A percentile compares a stretch with the other conserved stretches of the same genome.
These are phyloP conservation scores for Cystofilobasidium bisporidii DNA, from an alignment of 768 basidiomycete genomes.

Conservation along the genomic window DNA sequence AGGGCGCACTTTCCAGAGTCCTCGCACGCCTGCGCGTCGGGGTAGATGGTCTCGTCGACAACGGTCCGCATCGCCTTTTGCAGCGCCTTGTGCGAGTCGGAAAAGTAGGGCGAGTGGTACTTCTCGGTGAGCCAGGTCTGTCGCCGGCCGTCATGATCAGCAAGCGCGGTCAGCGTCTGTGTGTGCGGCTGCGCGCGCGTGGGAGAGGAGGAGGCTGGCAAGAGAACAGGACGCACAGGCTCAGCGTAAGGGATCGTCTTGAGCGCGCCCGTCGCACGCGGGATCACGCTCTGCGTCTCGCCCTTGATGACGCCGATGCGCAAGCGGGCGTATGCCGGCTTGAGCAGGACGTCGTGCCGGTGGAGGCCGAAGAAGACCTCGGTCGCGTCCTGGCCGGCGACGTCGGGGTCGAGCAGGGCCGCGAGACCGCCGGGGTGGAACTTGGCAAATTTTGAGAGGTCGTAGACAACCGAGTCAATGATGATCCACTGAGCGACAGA, in stretches of 20 bases:
- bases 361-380: conserved; percentile 83
- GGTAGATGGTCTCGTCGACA: conserved; percentile 57
- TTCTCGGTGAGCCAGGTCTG: conserved; percentile 60
- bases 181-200: too few relatives aligned
- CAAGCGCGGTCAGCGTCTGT: too few relatives aligned
- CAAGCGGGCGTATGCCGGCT: conserved; percentile 61
- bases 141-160: too few relatives aligned
- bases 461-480: conserved; percentile 73
- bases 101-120: conserved; percentile 68
- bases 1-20: not conserved
- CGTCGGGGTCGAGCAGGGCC: conserved; percentile 54
- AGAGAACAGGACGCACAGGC: conserved; percentile 45
- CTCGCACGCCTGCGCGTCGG: conserved; percentile 38
- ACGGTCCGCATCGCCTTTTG: conserved; percentile 51
- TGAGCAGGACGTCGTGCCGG: conserved; percentile 67
- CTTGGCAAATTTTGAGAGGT: conserved; percentile 65
- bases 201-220: too few relatives aligned
- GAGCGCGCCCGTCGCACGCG: conserved; percentile 49
- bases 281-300: conserved; percentile 48
- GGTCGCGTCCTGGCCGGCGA: conserved; percentile 78
- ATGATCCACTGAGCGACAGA: conserved; percentile 56
- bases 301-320: conserved; percentile 62
- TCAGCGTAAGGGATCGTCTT: conserved; percentile 75
- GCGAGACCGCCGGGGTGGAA: conserved; percentile 75
- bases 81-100: conserved; percentile 49